Evolutionary conservation across 164 flowering plant genomes (phyloP), one percentile per base, ranked within the genome.

Genomic region (Cinnamomum micranthum): DNA sequence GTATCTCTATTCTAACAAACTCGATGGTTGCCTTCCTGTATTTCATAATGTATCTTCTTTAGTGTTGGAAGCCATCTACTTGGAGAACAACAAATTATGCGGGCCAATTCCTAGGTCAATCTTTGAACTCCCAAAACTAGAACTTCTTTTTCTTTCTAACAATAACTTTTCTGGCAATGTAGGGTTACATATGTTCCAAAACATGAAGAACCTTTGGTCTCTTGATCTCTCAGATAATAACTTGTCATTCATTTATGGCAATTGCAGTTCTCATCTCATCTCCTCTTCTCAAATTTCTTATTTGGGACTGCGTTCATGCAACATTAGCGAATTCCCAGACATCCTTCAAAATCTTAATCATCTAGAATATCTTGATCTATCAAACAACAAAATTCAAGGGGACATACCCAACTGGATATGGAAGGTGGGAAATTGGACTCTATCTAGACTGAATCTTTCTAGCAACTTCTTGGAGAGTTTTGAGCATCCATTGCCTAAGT

Each of bases 241-340:
- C 14, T 50, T 50, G 55, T 9, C 55, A 50, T 9, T 50, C 55
- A 13, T 50, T 13, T 2, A 50, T 50, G 55, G 2, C 15, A 52
- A 52, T 12, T 4, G 19, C 13, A 52, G 17, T 52, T 10, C 58
- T 52, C 0, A 1, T 2, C 27, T 19, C 5, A 7, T 4, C 10
- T 22, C 31, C 1, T 24, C 59, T 5, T 75, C 66, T 0, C 60
- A 74, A 33, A n/a, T 74, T 11, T 4, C 4, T 11, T 4, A 7
- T 23, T 17, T 7, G 28, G 28, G 1, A 27, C 41, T 77, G 27
- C 31, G 19, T 35, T 72, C 74, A 1, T 76, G 80, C 80, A 77
- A 74, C 55, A 20, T 79, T 7, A 71, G 9, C 3, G 19, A 71
- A 22, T 77, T 82, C 51, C 84, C 84, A 31, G 10, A 22, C 28